Evolutionary conservation across 768 basidiomycete species (phyloP), one percentile per base, ranked within the genome.

Genomic region (Lactifluus rugatus): DNA sequence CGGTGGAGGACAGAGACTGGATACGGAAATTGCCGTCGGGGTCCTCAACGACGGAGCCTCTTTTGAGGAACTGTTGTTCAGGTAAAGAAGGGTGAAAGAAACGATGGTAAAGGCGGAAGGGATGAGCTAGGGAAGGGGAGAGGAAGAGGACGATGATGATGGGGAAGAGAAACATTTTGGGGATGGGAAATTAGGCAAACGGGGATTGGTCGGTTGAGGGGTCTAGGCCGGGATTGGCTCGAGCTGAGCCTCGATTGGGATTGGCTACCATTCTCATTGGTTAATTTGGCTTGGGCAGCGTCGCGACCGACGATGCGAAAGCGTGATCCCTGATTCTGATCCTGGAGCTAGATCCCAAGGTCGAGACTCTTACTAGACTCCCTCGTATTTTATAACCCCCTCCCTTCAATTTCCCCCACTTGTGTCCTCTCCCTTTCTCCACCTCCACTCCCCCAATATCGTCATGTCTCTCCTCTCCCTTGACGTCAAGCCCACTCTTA

Each of bases 81-180:
- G 60, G 70, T 7, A 72, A 66, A 16, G 66, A 65, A 13, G 82
- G 81, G 66, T 80, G 77, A 64, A 76, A 75, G 48, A 85, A 47
- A 21, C 83, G 76, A 67, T 86, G 84, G 63, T 73, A 72, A 21
- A 83, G 50, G 57, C 68, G 60, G 58, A 74, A 52, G 58, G 66
- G 54, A 34, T 48, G 44, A 61, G 55, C 58, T 56, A 63, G 58
- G 47, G 58, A 25, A 55, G 60, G 58, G 62, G 64, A 39, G 56
- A 63, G 25, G 57, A 65, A 26, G 66, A 66, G 26, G 52, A 61
- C 25, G 49, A 62, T 34, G 62, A 60, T 17, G 59, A 56, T 17
- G 62, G 50, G 50, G 70, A 55, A 23, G 42, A 23, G 42, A 23
- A 23, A 46, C 46, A 53, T 54, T 39, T 26, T 7, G 25, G 5